Percentiles rank a stretch among this genome's conserved stretches.
Evolutionary conservation across 768 basidiomycete genomes (phyloP).

Genomic region (Dictyophora rubrovolvata): DNA sequence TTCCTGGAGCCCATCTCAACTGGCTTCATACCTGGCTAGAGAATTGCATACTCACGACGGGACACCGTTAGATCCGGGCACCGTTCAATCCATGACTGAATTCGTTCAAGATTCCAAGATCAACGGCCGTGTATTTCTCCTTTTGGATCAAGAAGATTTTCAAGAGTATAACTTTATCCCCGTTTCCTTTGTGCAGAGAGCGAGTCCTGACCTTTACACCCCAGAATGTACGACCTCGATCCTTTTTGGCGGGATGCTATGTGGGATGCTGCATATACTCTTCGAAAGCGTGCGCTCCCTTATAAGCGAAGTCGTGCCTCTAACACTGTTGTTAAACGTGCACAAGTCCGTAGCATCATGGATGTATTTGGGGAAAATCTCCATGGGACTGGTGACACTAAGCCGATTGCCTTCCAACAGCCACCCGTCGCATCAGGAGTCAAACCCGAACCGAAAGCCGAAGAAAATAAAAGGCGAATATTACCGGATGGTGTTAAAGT

Average conservation of each 20-base stretch:
- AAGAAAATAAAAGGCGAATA: too few relatives aligned
- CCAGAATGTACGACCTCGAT: constrained; percentile 4
- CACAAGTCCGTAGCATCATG: constrained; percentile 1
- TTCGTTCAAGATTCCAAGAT: constrained; percentile 7
- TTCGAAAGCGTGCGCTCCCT: background rate
- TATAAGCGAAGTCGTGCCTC: constrained; percentile 4
- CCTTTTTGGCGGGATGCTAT: background rate
- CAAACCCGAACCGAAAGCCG: too few relatives aligned
- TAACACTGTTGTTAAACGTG: background rate
- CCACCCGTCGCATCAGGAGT: too few relatives aligned
- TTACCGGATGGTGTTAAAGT: too few relatives aligned
- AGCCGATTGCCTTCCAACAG: too few relatives aligned
- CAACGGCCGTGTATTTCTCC: constrained; percentile 2
- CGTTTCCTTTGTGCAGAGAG: too few relatives aligned
- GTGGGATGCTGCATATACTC: constrained; percentile 5
- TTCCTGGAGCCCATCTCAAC: constrained; percentile 2
- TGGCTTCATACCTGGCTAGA: background rate
- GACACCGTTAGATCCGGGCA: background rate
- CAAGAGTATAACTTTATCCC: constrained; percentile 2
- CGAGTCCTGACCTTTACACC: too few relatives aligned
- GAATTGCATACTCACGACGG: constrained; percentile 1
- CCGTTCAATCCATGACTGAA: background rate
- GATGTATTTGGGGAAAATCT: constrained; percentile 2
- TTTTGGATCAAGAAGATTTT: constrained; percentile 7
- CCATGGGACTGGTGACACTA: constrained; percentile 5